A percentile compares a stretch with the other conserved stretches of the same genome.
Evolutionary conservation across 192 early-diverging fungal species (phyloP).

Genomic region (Coemansia sp.): DNA sequence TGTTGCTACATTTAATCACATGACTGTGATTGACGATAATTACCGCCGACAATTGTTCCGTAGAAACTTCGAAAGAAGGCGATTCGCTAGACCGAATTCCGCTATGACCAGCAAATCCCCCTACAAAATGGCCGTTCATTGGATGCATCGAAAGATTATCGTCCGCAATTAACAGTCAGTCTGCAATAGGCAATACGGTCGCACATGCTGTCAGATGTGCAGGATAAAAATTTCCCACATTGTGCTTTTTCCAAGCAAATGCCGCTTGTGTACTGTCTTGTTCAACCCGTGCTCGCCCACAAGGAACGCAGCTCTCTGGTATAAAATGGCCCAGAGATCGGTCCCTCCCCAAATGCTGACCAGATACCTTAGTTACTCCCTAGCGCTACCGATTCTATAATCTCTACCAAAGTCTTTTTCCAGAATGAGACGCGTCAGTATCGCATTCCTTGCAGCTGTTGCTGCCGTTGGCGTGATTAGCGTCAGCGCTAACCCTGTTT

Average conservation of each 20-base stretch:
- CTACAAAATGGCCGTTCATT: background rate
- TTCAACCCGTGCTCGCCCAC: background rate
- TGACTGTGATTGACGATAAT: background rate
- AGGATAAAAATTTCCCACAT: background rate
- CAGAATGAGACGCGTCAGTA: constrained; percentile 26
- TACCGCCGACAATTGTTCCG: constrained; percentile 1
- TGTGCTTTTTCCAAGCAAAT: background rate
- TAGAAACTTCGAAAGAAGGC: background rate
- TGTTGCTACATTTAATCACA: background rate
- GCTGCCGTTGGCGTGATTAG: constrained; percentile 21
- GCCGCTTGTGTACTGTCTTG: background rate
- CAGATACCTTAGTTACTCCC: background rate
- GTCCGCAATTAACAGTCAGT: background rate
- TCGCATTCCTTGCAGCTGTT: constrained; percentile 28
- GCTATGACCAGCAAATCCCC: background rate
- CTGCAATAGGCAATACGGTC: background rate
- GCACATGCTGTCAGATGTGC: background rate
- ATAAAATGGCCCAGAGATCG: background rate
- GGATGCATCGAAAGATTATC: background rate
- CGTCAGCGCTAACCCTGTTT: constrained; percentile 27
- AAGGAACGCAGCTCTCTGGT: background rate
- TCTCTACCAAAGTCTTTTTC: background rate
- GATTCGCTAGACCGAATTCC: background rate
- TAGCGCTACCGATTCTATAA: background rate
- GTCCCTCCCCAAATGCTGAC: background rate